Conservation (phyloP, 2,329 filamentous ascomycete species). For the Alternaria sp. region DNA sequence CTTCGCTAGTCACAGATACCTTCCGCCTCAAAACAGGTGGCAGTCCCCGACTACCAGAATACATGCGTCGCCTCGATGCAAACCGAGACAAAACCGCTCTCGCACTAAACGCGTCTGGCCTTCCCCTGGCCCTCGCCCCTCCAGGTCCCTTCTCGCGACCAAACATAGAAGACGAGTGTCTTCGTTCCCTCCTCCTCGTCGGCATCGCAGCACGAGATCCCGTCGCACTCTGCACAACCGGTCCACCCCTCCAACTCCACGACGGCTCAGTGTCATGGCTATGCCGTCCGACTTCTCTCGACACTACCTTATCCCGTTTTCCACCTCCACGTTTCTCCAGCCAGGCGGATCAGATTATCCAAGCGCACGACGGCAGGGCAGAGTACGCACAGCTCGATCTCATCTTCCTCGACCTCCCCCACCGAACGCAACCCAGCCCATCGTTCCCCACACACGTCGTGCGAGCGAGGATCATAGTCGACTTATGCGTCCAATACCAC, state of each 20-base stretch:
- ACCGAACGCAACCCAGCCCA: conserved; percentile 39
- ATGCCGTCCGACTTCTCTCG: conserved; percentile 37
- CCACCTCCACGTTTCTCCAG: conserved; percentile 23
- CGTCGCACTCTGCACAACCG: conserved; percentile 51
- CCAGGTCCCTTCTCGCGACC: conserved; percentile 39
- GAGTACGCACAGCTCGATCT: conserved; percentile 53
- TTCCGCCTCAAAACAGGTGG: conserved; percentile 55
- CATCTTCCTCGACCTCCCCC: conserved; percentile 48
- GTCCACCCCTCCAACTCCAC: conserved; percentile 42
- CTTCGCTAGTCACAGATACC: conserved; percentile 45
- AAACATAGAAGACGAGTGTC: conserved; percentile 51
- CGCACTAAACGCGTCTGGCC: conserved; percentile 51
- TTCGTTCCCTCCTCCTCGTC: conserved; percentile 52
- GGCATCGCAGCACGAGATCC: conserved; percentile 54
- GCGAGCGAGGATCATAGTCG: conserved; percentile 47
- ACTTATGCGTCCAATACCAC: conserved; percentile 42
- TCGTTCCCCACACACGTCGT: conserved; percentile 35
- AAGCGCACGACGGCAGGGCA: conserved; percentile 45
- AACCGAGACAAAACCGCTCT: conserved; percentile 56
- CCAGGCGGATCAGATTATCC: conserved; percentile 27
- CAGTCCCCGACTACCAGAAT: conserved; percentile 52
- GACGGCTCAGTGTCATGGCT: conserved; percentile 48
- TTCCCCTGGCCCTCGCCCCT: conserved; percentile 49
- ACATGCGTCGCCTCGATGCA: conserved; percentile 52
- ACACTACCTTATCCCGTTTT: conserved; percentile 20